Conservation (phyloP, 2,329 filamentous ascomycete species). For the Biscogniauxia sp. region DNA sequence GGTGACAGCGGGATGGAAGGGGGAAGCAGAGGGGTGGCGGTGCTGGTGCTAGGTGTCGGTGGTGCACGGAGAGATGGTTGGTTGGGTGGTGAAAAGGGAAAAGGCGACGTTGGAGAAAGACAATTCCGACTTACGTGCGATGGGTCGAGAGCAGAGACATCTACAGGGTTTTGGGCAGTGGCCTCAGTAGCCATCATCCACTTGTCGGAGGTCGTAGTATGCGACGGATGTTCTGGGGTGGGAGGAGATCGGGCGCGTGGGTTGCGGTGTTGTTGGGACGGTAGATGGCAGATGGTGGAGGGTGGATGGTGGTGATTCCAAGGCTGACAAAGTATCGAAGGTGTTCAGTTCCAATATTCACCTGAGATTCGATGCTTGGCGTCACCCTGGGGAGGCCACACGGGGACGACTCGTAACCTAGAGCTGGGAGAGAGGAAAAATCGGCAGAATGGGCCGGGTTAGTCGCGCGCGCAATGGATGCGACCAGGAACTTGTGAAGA, state of each 20-base stretch:
- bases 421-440: background rate
- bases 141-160: slow-evolving; percentile 34
- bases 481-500: slow-evolving; percentile 11
- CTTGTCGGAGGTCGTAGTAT: slow-evolving; percentile 13
- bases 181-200: slow-evolving; percentile 38
- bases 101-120: background rate
- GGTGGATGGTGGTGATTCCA: slow-evolving; percentile 1
- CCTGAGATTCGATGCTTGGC: slow-evolving; percentile 25
- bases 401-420: slow-evolving; percentile 8
- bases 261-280: slow-evolving; percentile 1
- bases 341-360: slow-evolving; percentile 16
- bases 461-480: slow-evolving; percentile 18
- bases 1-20: background rate
- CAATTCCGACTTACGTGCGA: slow-evolving; percentile 30
- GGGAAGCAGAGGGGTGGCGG: background rate
- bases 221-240: background rate
- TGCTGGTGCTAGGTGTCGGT: background rate
- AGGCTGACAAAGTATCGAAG: slow-evolving; percentile 17
- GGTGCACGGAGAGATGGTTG: too few species aligned
- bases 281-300: background rate
- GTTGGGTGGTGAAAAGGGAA: background rate
- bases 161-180: slow-evolving; percentile 30
- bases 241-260: slow-evolving; percentile 7
- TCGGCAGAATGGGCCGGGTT: background rate
- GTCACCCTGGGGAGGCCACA: slow-evolving; percentile 15